Percentiles rank a stretch among this genome's conserved stretches.
phyloP scores from a whole-genome alignment of 2,329 filamentous ascomycete genomes.

The Xylariaceae sp. region DNA sequence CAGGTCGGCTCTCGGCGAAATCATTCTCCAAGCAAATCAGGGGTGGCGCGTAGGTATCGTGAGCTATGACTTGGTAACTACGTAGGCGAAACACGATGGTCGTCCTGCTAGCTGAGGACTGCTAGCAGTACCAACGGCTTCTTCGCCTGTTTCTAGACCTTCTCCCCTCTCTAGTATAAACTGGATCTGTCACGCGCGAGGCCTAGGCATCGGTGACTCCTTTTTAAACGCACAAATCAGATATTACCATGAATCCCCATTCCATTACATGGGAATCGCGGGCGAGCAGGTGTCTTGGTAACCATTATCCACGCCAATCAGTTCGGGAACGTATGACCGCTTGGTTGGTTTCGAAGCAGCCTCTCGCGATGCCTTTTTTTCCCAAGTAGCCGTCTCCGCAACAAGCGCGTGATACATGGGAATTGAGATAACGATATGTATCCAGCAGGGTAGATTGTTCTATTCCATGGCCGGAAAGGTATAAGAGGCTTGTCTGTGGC shows the following conservation, averaged over 20 bases:
- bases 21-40: conserved; percentile 26
- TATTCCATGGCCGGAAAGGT: neutral
- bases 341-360: neutral
- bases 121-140: no score
- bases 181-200: conserved; percentile 16
- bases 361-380: conserved; percentile 7
- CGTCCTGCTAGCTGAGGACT: neutral
- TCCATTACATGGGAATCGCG: conserved; percentile 8
- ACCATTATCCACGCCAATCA: conserved; percentile 28
- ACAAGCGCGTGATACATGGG: conserved; percentile 2
- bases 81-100: neutral
- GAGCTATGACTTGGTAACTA: no score
- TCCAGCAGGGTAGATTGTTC: neutral
- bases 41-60: no score
- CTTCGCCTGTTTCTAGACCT: conserved; percentile 8
- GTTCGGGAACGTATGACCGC: conserved; percentile 2
- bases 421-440: no score
- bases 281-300: conserved; percentile 7
- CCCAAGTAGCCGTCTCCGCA: conserved; percentile 18
- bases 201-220: conserved; percentile 7
- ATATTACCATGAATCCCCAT: conserved; percentile 13
- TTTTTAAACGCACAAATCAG: conserved; percentile 26
- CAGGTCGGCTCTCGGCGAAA: conserved; percentile 25
- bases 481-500: neutral
- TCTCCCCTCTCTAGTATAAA: conserved; percentile 13